phyloP scores from a whole-genome alignment of 176 grass and related monocot species.

The Carex pumila region DNA sequence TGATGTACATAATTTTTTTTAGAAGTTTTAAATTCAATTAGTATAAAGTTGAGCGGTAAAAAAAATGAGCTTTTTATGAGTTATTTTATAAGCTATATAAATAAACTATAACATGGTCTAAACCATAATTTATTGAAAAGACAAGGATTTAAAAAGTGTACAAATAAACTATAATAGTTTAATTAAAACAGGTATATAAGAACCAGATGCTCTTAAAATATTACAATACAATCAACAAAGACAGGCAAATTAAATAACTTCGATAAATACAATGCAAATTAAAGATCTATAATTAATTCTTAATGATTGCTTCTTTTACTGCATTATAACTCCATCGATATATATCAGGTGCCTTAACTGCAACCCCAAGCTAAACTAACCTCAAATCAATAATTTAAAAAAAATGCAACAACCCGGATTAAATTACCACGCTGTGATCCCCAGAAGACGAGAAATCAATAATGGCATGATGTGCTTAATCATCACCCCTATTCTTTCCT shows the following conservation, averaged over 20 bases:
- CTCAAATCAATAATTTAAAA: neutral
- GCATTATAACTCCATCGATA: neutral
- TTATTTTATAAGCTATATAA: too few species aligned
- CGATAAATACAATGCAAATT: neutral
- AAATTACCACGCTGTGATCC: neutral
- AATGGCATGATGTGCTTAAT: neutral
- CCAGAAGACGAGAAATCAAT: neutral
- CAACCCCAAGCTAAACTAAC: neutral
- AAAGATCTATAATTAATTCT: neutral
- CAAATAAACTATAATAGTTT: neutral
- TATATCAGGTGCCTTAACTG: neutral
- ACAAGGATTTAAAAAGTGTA: neutral
- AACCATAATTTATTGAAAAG: neutral
- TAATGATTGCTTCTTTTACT: neutral
- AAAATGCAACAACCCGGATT: neutral
- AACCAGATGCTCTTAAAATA: neutral
- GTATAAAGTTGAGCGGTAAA: too few species aligned
- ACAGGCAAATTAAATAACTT: neutral
- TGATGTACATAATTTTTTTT: too few species aligned
- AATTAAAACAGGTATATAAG: neutral
- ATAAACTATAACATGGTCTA: neutral
- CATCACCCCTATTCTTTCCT: neutral
- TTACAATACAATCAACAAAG: neutral
- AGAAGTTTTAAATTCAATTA: too few species aligned
- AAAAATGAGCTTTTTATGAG: too few species aligned